Evolutionary conservation across 352 stramenopile species (phyloP).

Genomic region (Phytophthora rubi): DNA sequence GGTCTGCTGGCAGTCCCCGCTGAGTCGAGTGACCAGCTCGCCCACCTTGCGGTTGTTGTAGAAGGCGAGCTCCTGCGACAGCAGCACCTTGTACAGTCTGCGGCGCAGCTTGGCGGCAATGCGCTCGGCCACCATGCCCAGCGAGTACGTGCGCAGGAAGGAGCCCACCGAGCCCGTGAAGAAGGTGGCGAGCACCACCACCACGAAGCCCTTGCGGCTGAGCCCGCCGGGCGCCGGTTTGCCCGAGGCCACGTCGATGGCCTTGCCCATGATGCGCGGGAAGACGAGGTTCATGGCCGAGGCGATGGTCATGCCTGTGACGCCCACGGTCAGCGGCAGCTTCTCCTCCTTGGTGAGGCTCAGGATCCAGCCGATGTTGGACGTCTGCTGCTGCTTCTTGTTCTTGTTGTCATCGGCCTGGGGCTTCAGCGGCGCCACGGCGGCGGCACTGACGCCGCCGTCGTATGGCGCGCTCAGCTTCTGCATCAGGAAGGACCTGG

Average conservation of each 20-base stretch:
- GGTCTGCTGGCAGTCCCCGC: conserved; percentile 89
- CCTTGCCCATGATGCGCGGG: conserved; percentile 90
- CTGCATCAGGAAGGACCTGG: conserved; percentile 75
- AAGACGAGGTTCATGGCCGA: conserved; percentile 91
- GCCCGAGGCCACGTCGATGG: conserved; percentile 83
- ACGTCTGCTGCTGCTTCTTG: conserved; percentile 33
- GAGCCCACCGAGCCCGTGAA: conserved; percentile 84
- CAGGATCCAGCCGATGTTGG: conserved; percentile 73
- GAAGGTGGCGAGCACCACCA: conserved; percentile 87
- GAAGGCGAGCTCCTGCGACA: conserved; percentile 87
- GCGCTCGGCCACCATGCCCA: conserved; percentile 88
- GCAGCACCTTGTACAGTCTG: conserved; percentile 74
- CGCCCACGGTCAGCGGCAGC: conserved; percentile 64
- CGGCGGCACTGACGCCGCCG: conserved; percentile 21
- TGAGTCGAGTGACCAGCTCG: conserved; percentile 87
- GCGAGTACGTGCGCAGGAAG: conserved; percentile 89
- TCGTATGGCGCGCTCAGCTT: conserved; percentile 55
- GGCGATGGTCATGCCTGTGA: conserved; percentile 84
- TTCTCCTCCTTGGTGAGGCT: conserved; percentile 74
- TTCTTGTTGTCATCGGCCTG: background rate
- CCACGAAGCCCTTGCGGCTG: conserved; percentile 87
- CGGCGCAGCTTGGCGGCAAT: conserved; percentile 84
- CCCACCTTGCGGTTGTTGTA: conserved; percentile 85
- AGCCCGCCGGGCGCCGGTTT: conserved; percentile 72
- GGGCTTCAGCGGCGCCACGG: background rate